A percentile compares a stretch with the other conserved stretches of the same genome.
phyloP scores from a whole-genome alignment of 257 asterid genomes.

The Phtheirospermum japonicum region DNA sequence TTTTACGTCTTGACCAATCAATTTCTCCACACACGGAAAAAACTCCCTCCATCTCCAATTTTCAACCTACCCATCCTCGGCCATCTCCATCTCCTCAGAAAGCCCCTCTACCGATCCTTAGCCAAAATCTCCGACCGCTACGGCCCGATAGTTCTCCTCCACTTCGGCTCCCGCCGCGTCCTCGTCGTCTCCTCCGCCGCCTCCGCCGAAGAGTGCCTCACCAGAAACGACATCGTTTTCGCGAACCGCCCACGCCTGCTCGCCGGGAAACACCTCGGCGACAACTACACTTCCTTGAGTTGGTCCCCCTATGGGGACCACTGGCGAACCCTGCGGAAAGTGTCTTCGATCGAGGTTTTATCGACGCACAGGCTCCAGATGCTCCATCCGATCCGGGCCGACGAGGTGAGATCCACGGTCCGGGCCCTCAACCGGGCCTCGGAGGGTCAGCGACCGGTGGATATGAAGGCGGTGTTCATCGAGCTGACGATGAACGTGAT shows the following conservation, averaged over 20 bases:
- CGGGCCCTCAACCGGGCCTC: slow-evolving; percentile 28
- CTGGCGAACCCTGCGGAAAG: slow-evolving; percentile 60
- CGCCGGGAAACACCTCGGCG: slow-evolving; percentile 55
- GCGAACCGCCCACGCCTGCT: slow-evolving; percentile 60
- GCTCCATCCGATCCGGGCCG: slow-evolving; percentile 50
- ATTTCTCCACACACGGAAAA: slow-evolving; percentile 34
- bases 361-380: slow-evolving; percentile 53
- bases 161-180: slow-evolving; percentile 61
- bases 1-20: slow-evolving; percentile 47
- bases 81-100: slow-evolving; percentile 57
- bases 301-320: slow-evolving; percentile 61
- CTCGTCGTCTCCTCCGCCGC: slow-evolving; percentile 69
- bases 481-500: slow-evolving; percentile 44
- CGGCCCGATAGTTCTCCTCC: slow-evolving; percentile 58
- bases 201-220: slow-evolving; percentile 63
- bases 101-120: slow-evolving; percentile 50
- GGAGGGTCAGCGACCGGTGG: slow-evolving; percentile 21
- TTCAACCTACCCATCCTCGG: slow-evolving; percentile 53
- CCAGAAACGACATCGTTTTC: slow-evolving; percentile 48
- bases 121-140: slow-evolving; percentile 46
- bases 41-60: slow-evolving; percentile 61
- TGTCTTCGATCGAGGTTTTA: slow-evolving; percentile 48
- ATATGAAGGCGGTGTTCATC: slow-evolving; percentile 44
- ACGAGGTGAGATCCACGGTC: slow-evolving; percentile 50
- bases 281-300: slow-evolving; percentile 45